Conservation (phyloP, 805 yeast genomes). For the Lipomyces spencermartinsiae region DNA sequence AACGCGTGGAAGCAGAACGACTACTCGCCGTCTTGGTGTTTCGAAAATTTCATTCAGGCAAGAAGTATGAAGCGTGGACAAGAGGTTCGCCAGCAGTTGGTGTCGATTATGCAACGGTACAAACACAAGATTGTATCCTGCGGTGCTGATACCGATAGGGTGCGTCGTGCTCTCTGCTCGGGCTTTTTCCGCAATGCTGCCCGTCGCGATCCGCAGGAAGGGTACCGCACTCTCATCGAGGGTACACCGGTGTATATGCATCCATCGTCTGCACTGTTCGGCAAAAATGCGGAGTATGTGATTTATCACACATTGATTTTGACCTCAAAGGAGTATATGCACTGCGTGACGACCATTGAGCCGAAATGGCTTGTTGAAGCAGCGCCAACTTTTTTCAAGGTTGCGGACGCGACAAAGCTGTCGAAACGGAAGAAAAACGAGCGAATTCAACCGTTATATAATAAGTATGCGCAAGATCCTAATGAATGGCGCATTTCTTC, state of each 20-base stretch:
- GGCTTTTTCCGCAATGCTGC: conserved; percentile 77
- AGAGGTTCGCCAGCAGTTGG: conserved; percentile 75
- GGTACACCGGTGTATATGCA: conserved; percentile 69
- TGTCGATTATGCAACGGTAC: conserved; percentile 51
- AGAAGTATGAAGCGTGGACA: conserved; percentile 70
- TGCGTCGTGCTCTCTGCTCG: conserved; percentile 64
- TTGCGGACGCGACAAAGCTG: conserved; percentile 57
- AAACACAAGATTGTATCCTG: conserved; percentile 45
- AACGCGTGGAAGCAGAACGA: conserved; percentile 75
- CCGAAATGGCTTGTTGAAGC: conserved; percentile 75
- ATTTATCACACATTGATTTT: conserved; percentile 83
- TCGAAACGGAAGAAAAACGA: conserved; percentile 62
- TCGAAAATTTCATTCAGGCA: conserved; percentile 79
- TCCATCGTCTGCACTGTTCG: conserved; percentile 80
- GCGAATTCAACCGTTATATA: conserved; percentile 75
- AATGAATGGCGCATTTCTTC: conserved; percentile 79
- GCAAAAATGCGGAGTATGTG: conserved; percentile 76
- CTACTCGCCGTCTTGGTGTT: conserved; percentile 80
- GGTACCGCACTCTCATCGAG: conserved; percentile 49
- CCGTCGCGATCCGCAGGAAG: conserved; percentile 67
- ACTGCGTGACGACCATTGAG: conserved; percentile 70
- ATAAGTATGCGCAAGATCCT: conserved; percentile 63
- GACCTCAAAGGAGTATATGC: conserved; percentile 88
- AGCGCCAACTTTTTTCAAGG: conserved; percentile 78
- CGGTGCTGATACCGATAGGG: conserved; percentile 44